Evolutionary conservation across 2,329 filamentous ascomycete species (phyloP).

Genomic region (Sordariomycetes sp.): DNA sequence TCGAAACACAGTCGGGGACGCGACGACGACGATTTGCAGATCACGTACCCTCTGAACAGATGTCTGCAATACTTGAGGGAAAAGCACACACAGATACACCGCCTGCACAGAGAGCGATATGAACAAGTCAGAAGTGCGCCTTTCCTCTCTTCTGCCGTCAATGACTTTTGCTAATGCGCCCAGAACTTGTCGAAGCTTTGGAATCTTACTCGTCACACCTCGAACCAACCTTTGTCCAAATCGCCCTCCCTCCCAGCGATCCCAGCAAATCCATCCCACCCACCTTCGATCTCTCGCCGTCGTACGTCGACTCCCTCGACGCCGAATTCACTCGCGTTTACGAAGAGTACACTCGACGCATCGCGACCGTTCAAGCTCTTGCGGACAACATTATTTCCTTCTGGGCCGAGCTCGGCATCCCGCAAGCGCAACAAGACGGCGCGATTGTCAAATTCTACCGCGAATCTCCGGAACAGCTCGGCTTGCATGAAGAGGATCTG

Average conservation of each 20-base stretch:
- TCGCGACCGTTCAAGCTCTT: conserved; percentile 63
- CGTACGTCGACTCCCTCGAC: conserved; percentile 81
- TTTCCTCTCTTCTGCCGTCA: background rate
- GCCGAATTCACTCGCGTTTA: conserved; percentile 90
- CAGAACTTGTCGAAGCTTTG: conserved; percentile 86
- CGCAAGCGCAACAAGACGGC: conserved; percentile 84
- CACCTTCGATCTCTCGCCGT: conserved; percentile 83
- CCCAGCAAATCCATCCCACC: conserved; percentile 69
- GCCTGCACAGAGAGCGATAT: conserved; percentile 81
- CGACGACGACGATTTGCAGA: conserved; percentile 58
- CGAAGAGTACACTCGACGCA: conserved; percentile 85
- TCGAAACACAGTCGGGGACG: conserved; percentile 51
- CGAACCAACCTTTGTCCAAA: conserved; percentile 76
- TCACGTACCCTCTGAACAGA: conserved; percentile 74
- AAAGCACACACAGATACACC: conserved; percentile 72
- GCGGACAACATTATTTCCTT: conserved; percentile 84
- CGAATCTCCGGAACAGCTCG: conserved; percentile 86
- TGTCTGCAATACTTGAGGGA: conserved; percentile 79
- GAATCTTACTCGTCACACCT: conserved; percentile 96
- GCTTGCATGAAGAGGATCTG: conserved; percentile 82
- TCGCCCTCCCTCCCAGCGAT: conserved; percentile 75
- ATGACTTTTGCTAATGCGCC: background rate
- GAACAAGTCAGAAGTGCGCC: conserved; percentile 87
- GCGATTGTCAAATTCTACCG: conserved; percentile 83
- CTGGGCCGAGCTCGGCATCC: conserved; percentile 92